Base-by-base conservation (phyloP, 2,329 filamentous ascomycete genomes). In the Neofusicoccum umdonicola region DNA sequence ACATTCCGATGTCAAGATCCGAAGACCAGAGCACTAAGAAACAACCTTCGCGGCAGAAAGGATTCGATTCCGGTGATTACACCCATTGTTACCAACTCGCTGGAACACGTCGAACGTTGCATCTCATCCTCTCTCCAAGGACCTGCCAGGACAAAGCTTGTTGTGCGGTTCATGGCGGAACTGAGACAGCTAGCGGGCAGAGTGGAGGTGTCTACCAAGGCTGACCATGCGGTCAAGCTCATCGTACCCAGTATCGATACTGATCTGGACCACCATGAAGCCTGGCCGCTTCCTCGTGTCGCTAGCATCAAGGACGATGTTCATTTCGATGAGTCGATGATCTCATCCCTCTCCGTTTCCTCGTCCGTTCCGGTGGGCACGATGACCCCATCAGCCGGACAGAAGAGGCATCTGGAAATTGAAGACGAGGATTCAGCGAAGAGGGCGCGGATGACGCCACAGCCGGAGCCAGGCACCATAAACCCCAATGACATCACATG, bases 71-170 rank as follows among this genome's bases (percentile, higher is more conserved):
- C 75, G 5, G 60, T 81, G 3, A 66, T 81, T 9, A 74, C 77
- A 27, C 68, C 81, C 1, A 76, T 81, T 1, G 75, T 81, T 37
- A 77, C 79, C 1, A 70, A 73, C 42, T 74, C 79, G 0, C 69
- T 81, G 3, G 78, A 81, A 63, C 81, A 83, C 67, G 76, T 82
- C 56, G 76, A 81, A 62, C 73, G 73, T 9, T 80, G 77, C 57
- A 64, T 82, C 4, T n/a, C 52, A 37, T 27, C 54, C 9, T 45
- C 45, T 12, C n/a, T 61, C 22, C 31, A 51, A 42, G 62, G 52
- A 8, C 9, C 68, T 66, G 5, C n/a, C 68, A 11, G 64, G 64
- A 17, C 78, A 17, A 73, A 76, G 39, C 74, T 77, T 3, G 72
- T 79, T 2, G 57, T 81, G 1, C 74, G 73, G 17, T 75, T 74